A percentile compares a stretch with the other conserved stretches of the same genome.
These are phyloP conservation scores for Suillus alpinus DNA, from an alignment of 768 basidiomycete species.

Conservation along the genomic window DNA sequence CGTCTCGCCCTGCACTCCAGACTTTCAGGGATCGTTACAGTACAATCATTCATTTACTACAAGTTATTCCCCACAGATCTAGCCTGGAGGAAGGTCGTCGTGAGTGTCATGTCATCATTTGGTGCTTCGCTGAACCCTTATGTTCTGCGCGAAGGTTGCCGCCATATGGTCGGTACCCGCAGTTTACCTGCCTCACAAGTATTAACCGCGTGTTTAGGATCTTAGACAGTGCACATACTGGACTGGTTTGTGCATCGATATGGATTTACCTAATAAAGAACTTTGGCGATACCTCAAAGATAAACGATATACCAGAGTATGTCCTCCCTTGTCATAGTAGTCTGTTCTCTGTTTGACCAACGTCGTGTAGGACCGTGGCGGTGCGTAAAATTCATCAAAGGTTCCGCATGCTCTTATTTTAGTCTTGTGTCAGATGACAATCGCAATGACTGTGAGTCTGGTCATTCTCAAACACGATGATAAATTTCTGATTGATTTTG, in stretches of 20 bases:
- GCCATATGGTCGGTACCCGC: conserved; percentile 21
- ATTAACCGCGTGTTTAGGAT: conserved; percentile 12
- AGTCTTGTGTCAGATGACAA: conserved; percentile 20
- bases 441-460: conserved; percentile 29
- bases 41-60: conserved; percentile 28
- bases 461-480: neutral
- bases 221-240: conserved; percentile 40
- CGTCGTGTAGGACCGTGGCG: conserved; percentile 21
- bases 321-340: neutral
- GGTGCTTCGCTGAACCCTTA: neutral
- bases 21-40: conserved; percentile 26
- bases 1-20: conserved; percentile 8
- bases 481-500: conserved; percentile 19
- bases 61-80: conserved; percentile 28
- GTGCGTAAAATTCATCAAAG: conserved; percentile 13
- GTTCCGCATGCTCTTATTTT: neutral
- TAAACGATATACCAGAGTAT: conserved; percentile 48
- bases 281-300: conserved; percentile 37
- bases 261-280: conserved; percentile 44
- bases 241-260: conserved; percentile 38
- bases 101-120: conserved; percentile 9
- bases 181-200: neutral
- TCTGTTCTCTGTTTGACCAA: neutral
- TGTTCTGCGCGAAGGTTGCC: conserved; percentile 18
- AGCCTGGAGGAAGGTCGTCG: conserved; percentile 18